phyloP scores from a whole-genome alignment of 805 yeast species.

The Saturnispora halmiae region DNA sequence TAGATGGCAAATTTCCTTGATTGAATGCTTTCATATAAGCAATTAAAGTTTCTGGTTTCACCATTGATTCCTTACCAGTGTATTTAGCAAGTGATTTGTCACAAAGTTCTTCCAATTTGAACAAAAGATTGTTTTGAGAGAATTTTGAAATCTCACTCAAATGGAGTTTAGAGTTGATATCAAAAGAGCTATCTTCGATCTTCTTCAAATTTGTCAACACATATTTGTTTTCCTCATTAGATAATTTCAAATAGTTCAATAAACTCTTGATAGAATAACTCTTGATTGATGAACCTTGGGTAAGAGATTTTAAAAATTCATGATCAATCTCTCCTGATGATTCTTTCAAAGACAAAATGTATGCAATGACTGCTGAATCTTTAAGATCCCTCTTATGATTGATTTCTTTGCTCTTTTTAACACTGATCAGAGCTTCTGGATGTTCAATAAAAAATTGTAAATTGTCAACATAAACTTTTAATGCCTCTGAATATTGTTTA shows the following conservation, averaged over 20 bases:
- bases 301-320: constrained; percentile 19
- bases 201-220: constrained; percentile 10
- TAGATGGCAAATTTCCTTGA: constrained; percentile 9
- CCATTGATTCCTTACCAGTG: constrained; percentile 5
- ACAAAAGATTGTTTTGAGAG: constrained; percentile 2
- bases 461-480: constrained; percentile 24
- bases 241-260: constrained; percentile 4
- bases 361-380: constrained; percentile 15
- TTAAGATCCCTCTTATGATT: constrained; percentile 10
- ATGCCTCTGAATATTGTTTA: constrained; percentile 20
- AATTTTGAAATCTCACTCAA: constrained; percentile 8
- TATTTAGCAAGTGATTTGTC: constrained; percentile 7
- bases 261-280: neutral
- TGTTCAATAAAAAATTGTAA: constrained; percentile 21
- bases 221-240: constrained; percentile 7
- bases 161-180: constrained; percentile 29
- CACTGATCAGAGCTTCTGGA: constrained; percentile 12
- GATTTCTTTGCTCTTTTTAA: neutral
- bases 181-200: constrained; percentile 9
- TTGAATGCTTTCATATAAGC: constrained; percentile 15
- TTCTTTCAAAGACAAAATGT: constrained; percentile 17
- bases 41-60: constrained; percentile 13
- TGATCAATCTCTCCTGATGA: constrained; percentile 14
- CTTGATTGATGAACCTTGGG: neutral
- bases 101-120: constrained; percentile 9